These are phyloP conservation scores for Penicillium psychrofluorescens DNA, from an alignment of 495 filamentous ascomycete species.

Conservation along the genomic window DNA sequence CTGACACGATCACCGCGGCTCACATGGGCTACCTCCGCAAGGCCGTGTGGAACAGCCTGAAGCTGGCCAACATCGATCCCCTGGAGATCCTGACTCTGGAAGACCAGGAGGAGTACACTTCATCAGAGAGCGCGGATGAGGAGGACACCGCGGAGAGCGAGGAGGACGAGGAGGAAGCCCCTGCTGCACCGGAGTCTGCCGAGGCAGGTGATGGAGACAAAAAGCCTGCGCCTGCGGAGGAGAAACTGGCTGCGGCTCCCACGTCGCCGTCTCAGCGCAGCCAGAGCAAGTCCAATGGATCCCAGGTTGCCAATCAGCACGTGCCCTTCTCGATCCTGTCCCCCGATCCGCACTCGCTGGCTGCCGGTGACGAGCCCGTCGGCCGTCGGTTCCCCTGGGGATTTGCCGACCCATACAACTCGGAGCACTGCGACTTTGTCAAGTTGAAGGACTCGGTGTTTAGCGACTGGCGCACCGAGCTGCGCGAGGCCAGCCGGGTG, in stretches of 20 bases:
- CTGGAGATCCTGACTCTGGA: conserved; percentile 79
- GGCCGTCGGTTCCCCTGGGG: conserved; percentile 94
- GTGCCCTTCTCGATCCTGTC: conserved; percentile 91
- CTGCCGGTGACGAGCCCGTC: conserved; percentile 44
- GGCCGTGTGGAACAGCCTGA: conserved; percentile 81
- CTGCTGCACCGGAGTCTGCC: conserved; percentile 23
- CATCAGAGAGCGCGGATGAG: conserved; percentile 50
- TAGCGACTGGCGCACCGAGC: conserved; percentile 82
- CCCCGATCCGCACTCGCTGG: conserved; percentile 81
- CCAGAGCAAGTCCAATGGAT: conserved; percentile 15
- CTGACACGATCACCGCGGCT: conserved; percentile 85
- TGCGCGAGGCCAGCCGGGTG: conserved; percentile 86
- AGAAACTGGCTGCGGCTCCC: conserved; percentile 4
- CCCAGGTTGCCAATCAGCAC: conserved; percentile 25
- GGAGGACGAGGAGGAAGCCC: conserved; percentile 10
- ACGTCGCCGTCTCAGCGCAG: conserved; percentile 20
- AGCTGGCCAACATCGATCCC: conserved; percentile 79
- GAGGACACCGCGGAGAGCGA: conserved; percentile 21
- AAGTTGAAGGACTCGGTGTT: conserved; percentile 87
- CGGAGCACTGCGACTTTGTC: conserved; percentile 91
- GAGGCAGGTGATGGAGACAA: not conserved
- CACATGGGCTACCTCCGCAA: conserved; percentile 93
- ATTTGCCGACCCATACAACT: conserved; percentile 85
- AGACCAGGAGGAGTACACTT: conserved; percentile 59
- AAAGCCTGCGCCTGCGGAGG: not conserved